Conservation (phyloP, 352 stramenopile species). For the Globisporangium sylvaticum region DNA sequence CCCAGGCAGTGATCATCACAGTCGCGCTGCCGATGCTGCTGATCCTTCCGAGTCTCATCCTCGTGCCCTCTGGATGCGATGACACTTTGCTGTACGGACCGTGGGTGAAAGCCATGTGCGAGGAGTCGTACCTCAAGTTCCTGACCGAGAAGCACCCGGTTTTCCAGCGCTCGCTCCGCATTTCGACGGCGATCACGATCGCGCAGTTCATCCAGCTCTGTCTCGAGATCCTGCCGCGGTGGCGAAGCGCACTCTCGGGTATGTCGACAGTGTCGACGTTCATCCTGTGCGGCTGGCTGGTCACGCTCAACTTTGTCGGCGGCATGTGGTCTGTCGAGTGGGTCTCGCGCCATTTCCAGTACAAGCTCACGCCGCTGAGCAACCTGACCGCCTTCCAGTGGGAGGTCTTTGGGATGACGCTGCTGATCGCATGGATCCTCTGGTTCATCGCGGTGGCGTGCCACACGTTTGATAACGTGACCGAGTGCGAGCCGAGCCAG, state of each 20-base stretch:
- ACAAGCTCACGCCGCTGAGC: conserved; percentile 69
- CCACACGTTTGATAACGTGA: conserved; percentile 52
- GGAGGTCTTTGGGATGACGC: conserved; percentile 79
- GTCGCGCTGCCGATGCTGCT: conserved; percentile 70
- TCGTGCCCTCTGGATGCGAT: conserved; percentile 60
- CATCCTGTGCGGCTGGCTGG: conserved; percentile 48
- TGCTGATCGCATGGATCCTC: conserved; percentile 75
- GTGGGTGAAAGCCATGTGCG: conserved; percentile 56
- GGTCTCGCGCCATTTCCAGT: conserved; percentile 62
- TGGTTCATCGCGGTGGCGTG: conserved; percentile 77
- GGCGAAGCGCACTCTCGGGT: conserved; percentile 54
- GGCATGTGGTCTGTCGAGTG: conserved; percentile 75
- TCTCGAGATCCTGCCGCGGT: conserved; percentile 73
- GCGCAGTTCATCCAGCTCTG: conserved; percentile 86
- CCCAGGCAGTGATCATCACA: conserved; percentile 76
- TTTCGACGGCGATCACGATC: conserved; percentile 78
- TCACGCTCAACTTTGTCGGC: conserved; percentile 58
- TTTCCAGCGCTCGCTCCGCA: conserved; percentile 76
- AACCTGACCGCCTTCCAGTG: conserved; percentile 59
- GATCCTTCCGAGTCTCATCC: conserved; percentile 70
- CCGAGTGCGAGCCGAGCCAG: conserved; percentile 55
- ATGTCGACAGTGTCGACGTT: conserved; percentile 54
- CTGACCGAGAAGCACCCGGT: conserved; percentile 77
- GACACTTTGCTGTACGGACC: conserved; percentile 25
- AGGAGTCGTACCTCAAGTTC: conserved; percentile 84